phyloP scores from a whole-genome alignment of 306 rosid genomes.

The Elaeagnus macrophylla region DNA sequence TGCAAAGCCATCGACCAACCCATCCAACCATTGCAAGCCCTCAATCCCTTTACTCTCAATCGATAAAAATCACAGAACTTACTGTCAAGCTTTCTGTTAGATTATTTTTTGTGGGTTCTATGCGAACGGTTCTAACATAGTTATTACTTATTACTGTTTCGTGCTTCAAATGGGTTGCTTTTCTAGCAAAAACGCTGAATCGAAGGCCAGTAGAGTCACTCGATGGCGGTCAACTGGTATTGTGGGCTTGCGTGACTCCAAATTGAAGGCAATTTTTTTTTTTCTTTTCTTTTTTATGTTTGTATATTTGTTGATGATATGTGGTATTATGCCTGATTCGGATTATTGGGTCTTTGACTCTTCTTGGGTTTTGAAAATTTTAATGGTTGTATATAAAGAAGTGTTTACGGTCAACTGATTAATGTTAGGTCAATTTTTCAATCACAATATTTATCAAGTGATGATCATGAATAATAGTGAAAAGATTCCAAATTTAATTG shows the following conservation, averaged over 20 bases:
- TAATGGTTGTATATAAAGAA: neutral
- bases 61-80: too few species aligned
- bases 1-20: too few species aligned
- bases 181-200: constrained; percentile 46
- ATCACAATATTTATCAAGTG: too few species aligned
- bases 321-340: neutral
- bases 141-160: too few species aligned
- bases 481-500: too few species aligned
- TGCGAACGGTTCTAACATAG: too few species aligned
- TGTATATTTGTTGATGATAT: neutral
- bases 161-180: constrained; percentile 50
- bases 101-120: too few species aligned
- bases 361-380: constrained; percentile 1
- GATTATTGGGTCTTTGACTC: neutral
- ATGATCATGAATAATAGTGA: too few species aligned
- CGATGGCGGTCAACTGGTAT: constrained; percentile 97
- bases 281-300: neutral
- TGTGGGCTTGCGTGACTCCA: constrained; percentile 81
- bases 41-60: too few species aligned
- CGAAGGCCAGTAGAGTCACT: constrained; percentile 47
- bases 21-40: too few species aligned
- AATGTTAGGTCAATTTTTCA: neutral
- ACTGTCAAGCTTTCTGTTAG: too few species aligned
- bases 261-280: constrained; percentile 55
- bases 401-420: neutral